These are phyloP conservation scores for Dothistroma septosporum DNA, from an alignment of 2,329 filamentous ascomycete species.

Conservation along the genomic window DNA sequence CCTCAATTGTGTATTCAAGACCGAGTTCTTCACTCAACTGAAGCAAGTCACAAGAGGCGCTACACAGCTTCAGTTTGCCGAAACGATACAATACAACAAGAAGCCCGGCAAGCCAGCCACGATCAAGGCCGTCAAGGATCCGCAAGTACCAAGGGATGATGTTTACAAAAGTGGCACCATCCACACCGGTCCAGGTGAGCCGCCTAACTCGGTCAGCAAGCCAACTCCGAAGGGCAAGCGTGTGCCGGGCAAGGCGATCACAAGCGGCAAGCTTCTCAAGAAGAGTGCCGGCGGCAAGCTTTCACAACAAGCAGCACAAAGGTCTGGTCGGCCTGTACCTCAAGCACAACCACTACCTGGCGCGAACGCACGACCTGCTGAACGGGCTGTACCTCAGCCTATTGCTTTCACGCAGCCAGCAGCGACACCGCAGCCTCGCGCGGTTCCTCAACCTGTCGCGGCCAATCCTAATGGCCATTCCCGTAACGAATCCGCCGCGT, in stretches of 20 bases:
- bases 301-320: slow-evolving; percentile 50
- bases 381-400: slow-evolving; percentile 30
- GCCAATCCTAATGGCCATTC: slow-evolving; percentile 43
- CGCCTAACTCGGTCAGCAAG: slow-evolving; percentile 73
- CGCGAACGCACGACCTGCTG: slow-evolving; percentile 22
- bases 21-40: slow-evolving; percentile 93
- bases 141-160: slow-evolving; percentile 66
- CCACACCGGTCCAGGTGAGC: slow-evolving; percentile 80
- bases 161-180: slow-evolving; percentile 91
- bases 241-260: slow-evolving; percentile 83
- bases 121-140: slow-evolving; percentile 88
- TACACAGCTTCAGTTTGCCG: slow-evolving; percentile 76
- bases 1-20: slow-evolving; percentile 90
- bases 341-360: slow-evolving; percentile 39
- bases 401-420: slow-evolving; percentile 47
- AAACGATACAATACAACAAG: slow-evolving; percentile 91
- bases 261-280: slow-evolving; percentile 82
- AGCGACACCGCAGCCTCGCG: slow-evolving; percentile 32
- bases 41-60: slow-evolving; percentile 72
- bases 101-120: slow-evolving; percentile 88
- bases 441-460: slow-evolving; percentile 43
- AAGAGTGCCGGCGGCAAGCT: slow-evolving; percentile 70
- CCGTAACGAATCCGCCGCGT: slow-evolving; percentile 39
- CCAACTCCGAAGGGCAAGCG: slow-evolving; percentile 85
- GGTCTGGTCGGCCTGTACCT: slow-evolving; percentile 47